Evolutionary conservation across 805 yeast genomes (phyloP), one percentile per base, ranked within the genome.

Genomic region (Suhomyces sp.): DNA sequence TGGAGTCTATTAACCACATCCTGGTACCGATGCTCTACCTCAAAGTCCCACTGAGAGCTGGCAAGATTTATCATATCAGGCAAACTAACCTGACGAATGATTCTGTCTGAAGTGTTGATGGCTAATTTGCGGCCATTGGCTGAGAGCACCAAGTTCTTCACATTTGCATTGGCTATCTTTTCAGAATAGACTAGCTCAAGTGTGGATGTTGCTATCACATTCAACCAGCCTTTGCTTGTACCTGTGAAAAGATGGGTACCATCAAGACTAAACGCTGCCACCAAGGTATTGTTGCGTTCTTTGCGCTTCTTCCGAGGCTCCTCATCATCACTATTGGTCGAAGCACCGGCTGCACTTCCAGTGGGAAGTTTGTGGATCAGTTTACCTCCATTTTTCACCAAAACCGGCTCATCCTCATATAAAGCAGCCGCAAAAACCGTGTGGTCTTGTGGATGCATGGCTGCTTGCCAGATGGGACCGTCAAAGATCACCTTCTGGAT

Each of bases 1-100:
- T 87, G 95, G 31, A 88, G 66, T 43, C 83, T 67, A 58, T 88
- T 90, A 22, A 90, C 95, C 31, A 87, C 87, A 57, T 90, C 96
- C 57, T 88, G 96, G 53, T 87, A 90, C 50, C 77, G 80, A 53
- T 85, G 91, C 46, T 83, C 90, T 5, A 81, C 65, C 36, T 79
- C 87, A 30, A 88, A 63, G 13, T 70, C 79, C 74, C 69, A 65
- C 6, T 63, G 57, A 1, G 54, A 48, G 21, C 48, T 40, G n/a
- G 30, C 32, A 30, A 45, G 35, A 43, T 62, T 60, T 38, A 60
- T 43, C 50, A 69, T 50, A 40, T 70, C 72, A 3, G 79, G 78
- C 20, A 77, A 47, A 19, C 56, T 62, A 26, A 72, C 63, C 54
- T 85, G 93, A 36, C 93, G 63, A 14, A 84, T 80, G 10, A 83